phyloP scores from a whole-genome alignment of 2,329 filamentous ascomycete species.

The Coniochaeta sp. region DNA sequence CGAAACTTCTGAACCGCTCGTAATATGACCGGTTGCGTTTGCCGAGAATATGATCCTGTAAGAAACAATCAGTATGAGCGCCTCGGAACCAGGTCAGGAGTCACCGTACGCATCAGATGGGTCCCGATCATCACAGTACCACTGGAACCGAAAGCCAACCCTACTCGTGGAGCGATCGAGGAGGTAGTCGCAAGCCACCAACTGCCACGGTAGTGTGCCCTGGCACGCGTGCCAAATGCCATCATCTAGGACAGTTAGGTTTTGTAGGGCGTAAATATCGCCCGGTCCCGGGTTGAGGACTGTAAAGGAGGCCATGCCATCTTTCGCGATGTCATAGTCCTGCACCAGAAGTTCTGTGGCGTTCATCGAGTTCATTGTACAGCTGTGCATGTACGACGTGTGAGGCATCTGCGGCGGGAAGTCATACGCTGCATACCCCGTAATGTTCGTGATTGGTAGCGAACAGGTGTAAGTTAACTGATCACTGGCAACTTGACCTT shows the following conservation, averaged over 20 bases:
- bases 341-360: conserved; percentile 8
- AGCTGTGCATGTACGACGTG: conserved; percentile 11
- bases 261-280: conserved; percentile 9
- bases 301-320: conserved; percentile 5
- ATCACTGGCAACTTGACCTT: background rate
- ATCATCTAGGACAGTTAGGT: conserved; percentile 8
- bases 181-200: conserved; percentile 10
- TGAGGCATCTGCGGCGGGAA: conserved; percentile 10
- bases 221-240: conserved; percentile 10
- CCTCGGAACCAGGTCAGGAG: background rate
- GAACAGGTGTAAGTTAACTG: conserved; percentile 6
- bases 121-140: conserved; percentile 14
- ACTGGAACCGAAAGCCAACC: conserved; percentile 9
- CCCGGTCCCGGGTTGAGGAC: conserved; percentile 11
- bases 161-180: conserved; percentile 1
- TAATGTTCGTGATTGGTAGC: conserved; percentile 7
- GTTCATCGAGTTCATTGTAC: conserved; percentile 12
- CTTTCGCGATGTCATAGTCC: conserved; percentile 6
- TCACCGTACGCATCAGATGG: conserved; percentile 11
- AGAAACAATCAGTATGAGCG: background rate
- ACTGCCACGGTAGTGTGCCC: conserved; percentile 11
- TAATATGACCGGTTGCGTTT: background rate
- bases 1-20: background rate
- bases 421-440: conserved; percentile 8
- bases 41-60: background rate